Conservation (phyloP, 768 basidiomycete species). For the Suillus subluteus region DNA sequence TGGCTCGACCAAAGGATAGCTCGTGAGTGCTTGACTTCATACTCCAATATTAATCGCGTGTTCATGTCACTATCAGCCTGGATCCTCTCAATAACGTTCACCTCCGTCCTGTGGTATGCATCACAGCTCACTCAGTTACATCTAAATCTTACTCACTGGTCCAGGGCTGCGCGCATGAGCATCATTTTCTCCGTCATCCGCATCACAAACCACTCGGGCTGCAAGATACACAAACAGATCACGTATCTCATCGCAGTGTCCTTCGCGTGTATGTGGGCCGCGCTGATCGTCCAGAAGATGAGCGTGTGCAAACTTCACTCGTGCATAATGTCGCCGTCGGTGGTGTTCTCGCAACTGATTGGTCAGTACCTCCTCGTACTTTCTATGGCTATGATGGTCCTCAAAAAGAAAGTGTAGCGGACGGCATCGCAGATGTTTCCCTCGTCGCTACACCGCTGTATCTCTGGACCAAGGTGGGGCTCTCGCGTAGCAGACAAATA, state of each 20-base stretch:
- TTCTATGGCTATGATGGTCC: background rate
- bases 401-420: conserved; percentile 8
- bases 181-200: conserved; percentile 11
- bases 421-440: background rate
- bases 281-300: conserved; percentile 6
- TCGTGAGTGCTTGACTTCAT: background rate
- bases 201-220: background rate
- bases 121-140: background rate
- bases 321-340: background rate
- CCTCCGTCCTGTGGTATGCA: background rate
- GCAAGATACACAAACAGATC: background rate
- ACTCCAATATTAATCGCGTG: background rate
- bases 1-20: background rate
- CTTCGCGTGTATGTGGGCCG: conserved; percentile 4
- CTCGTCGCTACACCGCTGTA: background rate
- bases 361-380: background rate
- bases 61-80: background rate
- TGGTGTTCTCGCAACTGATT: background rate
- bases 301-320: background rate
- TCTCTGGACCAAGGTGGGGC: background rate
- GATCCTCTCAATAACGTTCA: background rate
- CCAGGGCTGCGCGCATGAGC: conserved; percentile 9
- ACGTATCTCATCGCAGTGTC: conserved; percentile 1
- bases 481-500: conserved; percentile 4
- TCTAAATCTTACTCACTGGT: background rate